A percentile compares a stretch with the other conserved stretches of the same genome.
phyloP scores from a whole-genome alignment of 1,284 basidiomycete species.

The Leccinum ponderosum region DNA sequence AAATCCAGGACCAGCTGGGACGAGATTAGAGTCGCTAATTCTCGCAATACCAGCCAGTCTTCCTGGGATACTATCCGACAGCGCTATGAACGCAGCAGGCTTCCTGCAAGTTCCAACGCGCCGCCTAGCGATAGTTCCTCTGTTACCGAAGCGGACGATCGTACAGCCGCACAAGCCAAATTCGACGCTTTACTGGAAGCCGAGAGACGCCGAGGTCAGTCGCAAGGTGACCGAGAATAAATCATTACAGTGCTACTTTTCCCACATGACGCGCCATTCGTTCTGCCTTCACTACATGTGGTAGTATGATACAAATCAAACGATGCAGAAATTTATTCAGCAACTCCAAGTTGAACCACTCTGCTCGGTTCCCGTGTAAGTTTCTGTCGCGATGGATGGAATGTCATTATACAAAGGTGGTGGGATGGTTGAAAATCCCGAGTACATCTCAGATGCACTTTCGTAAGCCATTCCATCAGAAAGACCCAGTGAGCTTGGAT shows the following conservation, averaged over 20 bases:
- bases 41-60: slow-evolving; percentile 45
- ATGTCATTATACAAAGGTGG: slow-evolving; percentile 8
- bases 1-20: slow-evolving; percentile 54
- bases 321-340: slow-evolving; percentile 7
- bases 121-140: slow-evolving; percentile 10
- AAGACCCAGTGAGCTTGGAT: slow-evolving; percentile 17
- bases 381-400: slow-evolving; percentile 10
- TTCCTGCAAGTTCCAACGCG: slow-evolving; percentile 24
- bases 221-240: slow-evolving; percentile 9
- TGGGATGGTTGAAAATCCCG: slow-evolving; percentile 9
- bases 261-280: neutral
- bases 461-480: slow-evolving; percentile 8
- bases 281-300: slow-evolving; percentile 8
- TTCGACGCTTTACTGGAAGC: slow-evolving; percentile 62
- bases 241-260: neutral
- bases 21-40: slow-evolving; percentile 59
- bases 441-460: slow-evolving; percentile 12
- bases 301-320: slow-evolving; percentile 9
- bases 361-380: slow-evolving; percentile 6
- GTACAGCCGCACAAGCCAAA: slow-evolving; percentile 48
- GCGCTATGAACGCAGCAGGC: slow-evolving; percentile 46
- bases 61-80: slow-evolving; percentile 70
- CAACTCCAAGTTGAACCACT: slow-evolving; percentile 13
- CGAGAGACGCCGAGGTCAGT: slow-evolving; percentile 44
- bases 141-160: slow-evolving; percentile 33